Percentiles rank a stretch among this genome's conserved stretches.
Conservation (phyloP, 164 flowering plant genomes). For the Chimonanthus salicifolius region DNA sequence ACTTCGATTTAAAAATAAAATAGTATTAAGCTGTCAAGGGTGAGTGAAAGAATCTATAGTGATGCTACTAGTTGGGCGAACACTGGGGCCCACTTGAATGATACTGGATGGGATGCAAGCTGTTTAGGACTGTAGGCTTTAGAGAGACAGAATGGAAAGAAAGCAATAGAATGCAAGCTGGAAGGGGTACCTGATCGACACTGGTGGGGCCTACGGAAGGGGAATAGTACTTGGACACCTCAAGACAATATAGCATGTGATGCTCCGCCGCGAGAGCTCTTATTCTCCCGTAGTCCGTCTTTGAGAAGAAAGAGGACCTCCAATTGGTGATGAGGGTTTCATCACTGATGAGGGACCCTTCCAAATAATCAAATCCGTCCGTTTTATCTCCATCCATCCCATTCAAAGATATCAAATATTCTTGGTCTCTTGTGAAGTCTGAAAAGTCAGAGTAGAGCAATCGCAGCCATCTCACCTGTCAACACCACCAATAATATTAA, state of each 20-base stretch:
- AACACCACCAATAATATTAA: too few relatives aligned
- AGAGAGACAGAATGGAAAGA: too few relatives aligned
- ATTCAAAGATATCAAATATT: slow-evolving; percentile 41
- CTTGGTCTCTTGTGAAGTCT: slow-evolving; percentile 60
- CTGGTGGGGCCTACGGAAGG: slow-evolving; percentile 15
- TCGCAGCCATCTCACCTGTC: slow-evolving; percentile 70
- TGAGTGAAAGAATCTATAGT: too few relatives aligned
- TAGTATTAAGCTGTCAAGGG: too few relatives aligned
- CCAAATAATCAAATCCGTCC: slow-evolving; percentile 52
- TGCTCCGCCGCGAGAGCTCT: slow-evolving; percentile 33
- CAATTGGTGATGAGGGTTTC: slow-evolving; percentile 46
- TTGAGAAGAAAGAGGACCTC: slow-evolving; percentile 59
- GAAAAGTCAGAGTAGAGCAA: slow-evolving; percentile 61
- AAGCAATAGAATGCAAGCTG: neutral
- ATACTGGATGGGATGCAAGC: too few relatives aligned
- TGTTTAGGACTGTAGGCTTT: too few relatives aligned
- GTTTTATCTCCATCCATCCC: neutral
- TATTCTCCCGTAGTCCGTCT: slow-evolving; percentile 29
- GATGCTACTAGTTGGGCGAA: too few relatives aligned
- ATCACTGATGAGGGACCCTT: slow-evolving; percentile 46
- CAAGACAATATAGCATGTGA: slow-evolving; percentile 59
- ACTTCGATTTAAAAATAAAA: too few relatives aligned
- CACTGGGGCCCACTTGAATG: too few relatives aligned
- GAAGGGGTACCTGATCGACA: slow-evolving; percentile 37
- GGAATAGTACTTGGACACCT: slow-evolving; percentile 63